phyloP scores from a whole-genome alignment of 257 asterid species.

The Prunella vulgaris region DNA sequence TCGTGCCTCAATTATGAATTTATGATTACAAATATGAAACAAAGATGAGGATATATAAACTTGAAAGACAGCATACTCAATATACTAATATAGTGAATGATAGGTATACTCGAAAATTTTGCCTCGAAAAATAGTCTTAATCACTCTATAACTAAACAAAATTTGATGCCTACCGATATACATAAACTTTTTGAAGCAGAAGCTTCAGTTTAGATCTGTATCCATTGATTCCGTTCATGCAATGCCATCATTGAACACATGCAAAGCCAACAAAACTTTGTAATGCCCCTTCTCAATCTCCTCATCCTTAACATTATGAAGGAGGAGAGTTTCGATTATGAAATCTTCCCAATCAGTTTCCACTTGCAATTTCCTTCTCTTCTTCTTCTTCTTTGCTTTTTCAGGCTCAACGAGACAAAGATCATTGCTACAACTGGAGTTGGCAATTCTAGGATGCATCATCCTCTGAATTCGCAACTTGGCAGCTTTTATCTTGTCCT shows the following conservation, averaged over 20 bases:
- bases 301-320: constrained; percentile 65
- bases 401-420: constrained; percentile 15
- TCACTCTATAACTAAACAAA: not conserved
- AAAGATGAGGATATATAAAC: not conserved
- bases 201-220: not conserved
- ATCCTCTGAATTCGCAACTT: constrained; percentile 61
- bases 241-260: constrained; percentile 43
- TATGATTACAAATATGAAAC: not conserved
- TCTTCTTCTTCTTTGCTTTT: constrained; percentile 36
- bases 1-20: not conserved
- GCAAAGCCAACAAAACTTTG: constrained; percentile 60
- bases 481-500: constrained; percentile 61
- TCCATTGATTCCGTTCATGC: not conserved
- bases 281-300: constrained; percentile 87
- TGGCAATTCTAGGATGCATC: constrained; percentile 40
- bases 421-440: constrained; percentile 15
- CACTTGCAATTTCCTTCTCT: constrained; percentile 34
- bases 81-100: not conserved
- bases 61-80: not conserved
- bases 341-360: constrained; percentile 78
- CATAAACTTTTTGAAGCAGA: not conserved
- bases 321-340: constrained; percentile 78
- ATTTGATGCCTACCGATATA: not conserved
- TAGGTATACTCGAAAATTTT: not conserved
- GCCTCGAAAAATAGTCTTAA: not conserved